phyloP scores from a whole-genome alignment of 2,329 filamentous ascomycete species.

The Eutypella sp. region DNA sequence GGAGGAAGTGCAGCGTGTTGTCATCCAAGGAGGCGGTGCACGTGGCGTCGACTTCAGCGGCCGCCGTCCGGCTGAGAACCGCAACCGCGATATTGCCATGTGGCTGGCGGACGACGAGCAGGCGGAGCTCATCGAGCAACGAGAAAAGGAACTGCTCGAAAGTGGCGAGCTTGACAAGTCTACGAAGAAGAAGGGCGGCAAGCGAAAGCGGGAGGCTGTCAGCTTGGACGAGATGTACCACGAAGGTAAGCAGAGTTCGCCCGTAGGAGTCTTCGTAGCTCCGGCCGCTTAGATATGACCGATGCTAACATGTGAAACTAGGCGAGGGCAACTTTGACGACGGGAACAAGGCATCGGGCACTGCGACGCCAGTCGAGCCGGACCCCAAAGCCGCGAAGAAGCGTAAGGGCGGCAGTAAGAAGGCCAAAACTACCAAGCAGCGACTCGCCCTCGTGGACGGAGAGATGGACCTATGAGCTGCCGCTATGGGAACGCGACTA shows the following conservation, averaged over 20 bases:
- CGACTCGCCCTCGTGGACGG: constrained; percentile 64
- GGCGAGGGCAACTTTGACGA: constrained; percentile 97
- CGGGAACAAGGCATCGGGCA: constrained; percentile 74
- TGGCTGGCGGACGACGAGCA: constrained; percentile 98
- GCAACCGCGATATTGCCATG: constrained; percentile 97
- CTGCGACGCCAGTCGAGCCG: constrained; percentile 70
- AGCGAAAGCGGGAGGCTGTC: constrained; percentile 52
- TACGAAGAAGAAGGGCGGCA: constrained; percentile 55
- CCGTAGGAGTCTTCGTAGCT: constrained; percentile 2
- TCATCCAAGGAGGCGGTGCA: constrained; percentile 84
- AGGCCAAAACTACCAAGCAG: constrained; percentile 65
- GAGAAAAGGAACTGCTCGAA: constrained; percentile 80
- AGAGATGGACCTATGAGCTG: constrained; percentile 34
- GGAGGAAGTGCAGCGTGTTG: constrained; percentile 96
- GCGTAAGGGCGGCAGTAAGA: constrained; percentile 49
- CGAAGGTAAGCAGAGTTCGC: constrained; percentile 67
- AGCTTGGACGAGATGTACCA: constrained; percentile 98
- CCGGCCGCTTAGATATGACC: too few species aligned
- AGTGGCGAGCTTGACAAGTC: constrained; percentile 62
- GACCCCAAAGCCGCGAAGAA: constrained; percentile 52
- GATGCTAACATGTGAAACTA: constrained; percentile 39
- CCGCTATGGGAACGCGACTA: background rate
- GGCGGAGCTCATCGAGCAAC: constrained; percentile 86
- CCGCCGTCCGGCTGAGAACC: constrained; percentile 77
- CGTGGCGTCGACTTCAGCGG: constrained; percentile 96